phyloP scores from a whole-genome alignment of 2,329 filamentous ascomycete genomes.

The Pyrenophora graminea region DNA sequence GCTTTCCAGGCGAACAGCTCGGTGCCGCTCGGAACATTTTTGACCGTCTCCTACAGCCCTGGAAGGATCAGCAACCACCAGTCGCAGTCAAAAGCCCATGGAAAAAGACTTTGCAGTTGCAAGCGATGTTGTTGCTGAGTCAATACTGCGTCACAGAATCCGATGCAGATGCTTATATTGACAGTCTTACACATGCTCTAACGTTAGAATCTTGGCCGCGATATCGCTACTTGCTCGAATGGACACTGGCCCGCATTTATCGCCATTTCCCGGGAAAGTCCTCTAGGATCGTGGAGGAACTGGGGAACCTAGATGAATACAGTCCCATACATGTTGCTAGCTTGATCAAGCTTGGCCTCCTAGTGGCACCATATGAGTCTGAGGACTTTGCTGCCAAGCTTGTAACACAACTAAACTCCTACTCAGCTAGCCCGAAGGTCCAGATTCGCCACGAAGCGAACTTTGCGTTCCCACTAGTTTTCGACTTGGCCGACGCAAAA shows the following conservation, averaged over 20 bases:
- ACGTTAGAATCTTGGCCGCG: constrained; percentile 53
- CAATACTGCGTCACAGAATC: constrained; percentile 42
- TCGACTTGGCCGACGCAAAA: constrained; percentile 45
- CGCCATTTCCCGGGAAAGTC: constrained; percentile 40
- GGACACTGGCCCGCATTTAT: constrained; percentile 53
- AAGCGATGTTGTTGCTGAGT: constrained; percentile 51
- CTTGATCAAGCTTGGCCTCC: constrained; percentile 53
- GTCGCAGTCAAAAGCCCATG: constrained; percentile 52
- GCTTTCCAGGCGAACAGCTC: constrained; percentile 39
- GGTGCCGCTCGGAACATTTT: constrained; percentile 36
- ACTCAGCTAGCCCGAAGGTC: constrained; percentile 55
- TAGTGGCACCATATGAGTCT: constrained; percentile 46
- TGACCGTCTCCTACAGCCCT: constrained; percentile 47
- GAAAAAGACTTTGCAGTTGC: constrained; percentile 56
- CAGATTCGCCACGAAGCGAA: constrained; percentile 59
- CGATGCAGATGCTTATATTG: constrained; percentile 41
- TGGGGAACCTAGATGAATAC: constrained; percentile 49
- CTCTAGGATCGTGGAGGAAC: constrained; percentile 41
- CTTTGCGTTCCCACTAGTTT: constrained; percentile 53
- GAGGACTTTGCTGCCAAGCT: constrained; percentile 48
- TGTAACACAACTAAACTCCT: constrained; percentile 49
- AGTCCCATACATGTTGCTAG: constrained; percentile 55
- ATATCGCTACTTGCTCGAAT: constrained; percentile 54
- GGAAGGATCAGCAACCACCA: constrained; percentile 50
- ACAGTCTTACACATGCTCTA: constrained; percentile 47